Evolutionary conservation across 306 rosid species (phyloP), one percentile per base, ranked within the genome.

Genomic region (Cyclanthera cordifolia): DNA sequence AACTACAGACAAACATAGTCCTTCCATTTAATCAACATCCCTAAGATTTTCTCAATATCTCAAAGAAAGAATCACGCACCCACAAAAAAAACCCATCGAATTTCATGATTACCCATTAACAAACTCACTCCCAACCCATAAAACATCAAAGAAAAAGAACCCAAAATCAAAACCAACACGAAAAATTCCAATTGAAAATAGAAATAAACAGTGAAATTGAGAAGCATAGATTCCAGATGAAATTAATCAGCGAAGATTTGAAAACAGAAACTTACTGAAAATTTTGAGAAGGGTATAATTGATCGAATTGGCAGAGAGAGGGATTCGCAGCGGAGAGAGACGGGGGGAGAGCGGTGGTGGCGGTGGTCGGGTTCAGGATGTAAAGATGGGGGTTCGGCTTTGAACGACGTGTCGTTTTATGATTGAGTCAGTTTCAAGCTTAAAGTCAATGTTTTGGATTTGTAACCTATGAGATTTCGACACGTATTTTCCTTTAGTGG

Each of bases 351-450:
- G 66, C 66, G 46, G 52, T 69, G 76, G 75, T 58, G 78, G 76
- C 54, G 54, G 70, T 65, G 70, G 70, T 24, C 8, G 48, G 81
- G 83, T 81, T 85, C 82, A 76, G 85, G 81, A 66, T 69, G 73
- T 85, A 85, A 84, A 85, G 67, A 84, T 87, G 87, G 64, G 85
- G 84, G 66, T 85, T 74, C 79, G 71, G 75, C 30, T 56, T 54
- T 1, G 46, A 5, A 19, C 79, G 73, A 82, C 70, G 70, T 86
- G 73, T 82, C 72, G 89, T 34, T 70, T 1, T 14, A 0, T 1
- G 20, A 88, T 78, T 86, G 83, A 86, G 0, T 0, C 0, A 0
- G 0, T 0, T 10, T 3, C 9, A 3, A 5, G 23, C 6, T 34
- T 6, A 79, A 80, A 81, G 97, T 88, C 94, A 85, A 84, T 77